phyloP scores from a whole-genome alignment of 441 rosid species.

The Kokia cookei region DNA sequence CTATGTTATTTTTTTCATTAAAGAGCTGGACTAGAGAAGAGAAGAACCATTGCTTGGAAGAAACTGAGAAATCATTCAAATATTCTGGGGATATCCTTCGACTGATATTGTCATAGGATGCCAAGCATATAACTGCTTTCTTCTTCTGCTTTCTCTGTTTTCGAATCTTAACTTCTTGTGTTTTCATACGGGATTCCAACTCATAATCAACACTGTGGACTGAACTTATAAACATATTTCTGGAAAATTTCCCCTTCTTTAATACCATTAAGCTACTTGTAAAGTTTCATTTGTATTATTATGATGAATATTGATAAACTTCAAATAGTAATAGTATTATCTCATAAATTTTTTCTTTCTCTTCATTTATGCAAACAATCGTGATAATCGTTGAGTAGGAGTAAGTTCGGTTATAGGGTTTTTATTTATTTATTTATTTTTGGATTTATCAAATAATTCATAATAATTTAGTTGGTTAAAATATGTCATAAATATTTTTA shows the following conservation, averaged over 20 bases:
- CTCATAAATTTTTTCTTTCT: too few species aligned
- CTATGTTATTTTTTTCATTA: neutral
- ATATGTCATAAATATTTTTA: too few species aligned
- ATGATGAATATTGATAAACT: neutral
- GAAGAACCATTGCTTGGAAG: constrained; percentile 90
- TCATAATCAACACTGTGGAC: neutral
- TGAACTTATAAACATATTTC: neutral
- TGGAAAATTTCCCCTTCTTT: too few species aligned
- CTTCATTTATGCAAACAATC: too few species aligned
- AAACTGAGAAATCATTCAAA: constrained; percentile 89
- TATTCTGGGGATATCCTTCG: constrained; percentile 86
- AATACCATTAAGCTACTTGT: neutral
- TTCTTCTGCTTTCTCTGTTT: neutral
- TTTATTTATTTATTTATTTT: too few species aligned
- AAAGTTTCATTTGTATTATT: neutral
- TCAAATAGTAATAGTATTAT: too few species aligned
- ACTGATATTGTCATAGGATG: constrained; percentile 56
- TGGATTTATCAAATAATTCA: too few species aligned
- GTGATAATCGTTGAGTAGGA: too few species aligned
- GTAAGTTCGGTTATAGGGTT: too few species aligned
- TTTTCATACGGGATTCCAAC: neutral
- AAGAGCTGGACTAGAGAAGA: constrained; percentile 91
- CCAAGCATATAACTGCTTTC: neutral
- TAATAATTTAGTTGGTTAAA: too few species aligned
- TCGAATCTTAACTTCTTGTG: neutral